Percentiles rank a stretch among this genome's conserved stretches.
phyloP scores from a whole-genome alignment of 768 basidiomycete genomes.

The Steccherinum ochraceum region DNA sequence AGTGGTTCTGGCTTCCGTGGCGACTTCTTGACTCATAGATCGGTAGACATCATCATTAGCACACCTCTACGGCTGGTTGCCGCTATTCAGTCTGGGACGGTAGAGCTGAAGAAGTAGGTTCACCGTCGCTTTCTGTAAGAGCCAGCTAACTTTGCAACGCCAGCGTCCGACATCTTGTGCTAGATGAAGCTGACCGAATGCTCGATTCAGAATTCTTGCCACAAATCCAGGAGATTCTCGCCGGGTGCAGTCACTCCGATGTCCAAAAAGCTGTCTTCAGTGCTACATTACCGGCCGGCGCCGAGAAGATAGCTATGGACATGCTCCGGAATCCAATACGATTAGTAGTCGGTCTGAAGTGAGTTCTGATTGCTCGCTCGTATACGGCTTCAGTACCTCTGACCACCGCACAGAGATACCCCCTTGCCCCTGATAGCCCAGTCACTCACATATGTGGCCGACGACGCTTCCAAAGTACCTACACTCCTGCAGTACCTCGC shows the following conservation, averaged over 20 bases:
- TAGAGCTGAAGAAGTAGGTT: slow-evolving; percentile 70
- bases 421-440: slow-evolving; percentile 90
- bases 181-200: slow-evolving; percentile 91
- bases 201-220: slow-evolving; percentile 83
- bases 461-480: slow-evolving; percentile 91
- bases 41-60: slow-evolving; percentile 80
- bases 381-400: not conserved
- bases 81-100: slow-evolving; percentile 58
- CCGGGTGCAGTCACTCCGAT: slow-evolving; percentile 59
- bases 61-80: slow-evolving; percentile 88
- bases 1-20: slow-evolving; percentile 23
- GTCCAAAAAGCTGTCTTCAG: slow-evolving; percentile 90
- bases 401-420: slow-evolving; percentile 60
- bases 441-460: slow-evolving; percentile 84
- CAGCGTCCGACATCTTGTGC: slow-evolving; percentile 79
- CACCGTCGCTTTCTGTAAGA: slow-evolving; percentile 4
- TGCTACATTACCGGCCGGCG: slow-evolving; percentile 86
- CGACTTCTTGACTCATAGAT: slow-evolving; percentile 1
- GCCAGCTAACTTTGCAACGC: slow-evolving; percentile 7
- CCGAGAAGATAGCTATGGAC: slow-evolving; percentile 80
- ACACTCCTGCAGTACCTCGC: slow-evolving; percentile 77
- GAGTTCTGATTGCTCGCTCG: slow-evolving; percentile 23
- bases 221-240: slow-evolving; percentile 85
- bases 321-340: slow-evolving; percentile 85
- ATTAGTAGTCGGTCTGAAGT: slow-evolving; percentile 97